Percentiles rank a stretch among this genome's conserved stretches.
Evolutionary conservation across 2,329 filamentous ascomycete species (phyloP).

Genomic region (Aspergillus jensenii): DNA sequence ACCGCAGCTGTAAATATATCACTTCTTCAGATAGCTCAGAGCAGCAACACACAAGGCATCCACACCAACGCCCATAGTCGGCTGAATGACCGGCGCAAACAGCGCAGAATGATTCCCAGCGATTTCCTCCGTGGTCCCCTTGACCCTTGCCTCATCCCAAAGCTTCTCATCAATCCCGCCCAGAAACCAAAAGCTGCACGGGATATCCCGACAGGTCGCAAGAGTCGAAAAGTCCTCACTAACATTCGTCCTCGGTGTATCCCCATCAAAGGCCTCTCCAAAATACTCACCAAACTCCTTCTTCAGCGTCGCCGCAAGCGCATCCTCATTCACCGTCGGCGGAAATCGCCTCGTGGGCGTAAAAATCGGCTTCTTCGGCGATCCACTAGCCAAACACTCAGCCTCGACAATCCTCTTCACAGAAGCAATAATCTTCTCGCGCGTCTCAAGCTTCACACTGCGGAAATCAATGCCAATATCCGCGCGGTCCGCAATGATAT

Average conservation of each 20-base stretch:
- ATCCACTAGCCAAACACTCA: conserved; percentile 54
- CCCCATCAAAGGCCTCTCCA: conserved; percentile 31
- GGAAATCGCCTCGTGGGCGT: conserved; percentile 53
- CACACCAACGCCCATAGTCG: conserved; percentile 55
- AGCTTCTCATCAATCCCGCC: conserved; percentile 52
- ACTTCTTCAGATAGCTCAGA: conserved; percentile 41
- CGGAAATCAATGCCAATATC: conserved; percentile 58
- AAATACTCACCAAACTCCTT: conserved; percentile 51
- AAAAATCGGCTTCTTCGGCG: conserved; percentile 49
- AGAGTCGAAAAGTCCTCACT: conserved; percentile 62
- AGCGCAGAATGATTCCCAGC: conserved; percentile 60
- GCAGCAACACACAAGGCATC: conserved; percentile 54
- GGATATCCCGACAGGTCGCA: conserved; percentile 50
- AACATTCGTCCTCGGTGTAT: conserved; percentile 33
- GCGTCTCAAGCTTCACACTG: conserved; percentile 46
- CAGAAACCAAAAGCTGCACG: conserved; percentile 57
- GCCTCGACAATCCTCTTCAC: conserved; percentile 58
- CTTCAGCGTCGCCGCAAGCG: conserved; percentile 45
- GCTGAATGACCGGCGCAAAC: conserved; percentile 60
- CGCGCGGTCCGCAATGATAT: conserved; percentile 59
- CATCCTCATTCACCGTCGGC: conserved; percentile 53
- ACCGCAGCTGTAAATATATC: too few species aligned
- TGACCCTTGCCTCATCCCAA: conserved; percentile 51
- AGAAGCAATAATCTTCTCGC: conserved; percentile 48
- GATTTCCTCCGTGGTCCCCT: conserved; percentile 49